Evolutionary conservation across 1,284 basidiomycete species (phyloP).

Genomic region (Papiliotrema terrestris): DNA sequence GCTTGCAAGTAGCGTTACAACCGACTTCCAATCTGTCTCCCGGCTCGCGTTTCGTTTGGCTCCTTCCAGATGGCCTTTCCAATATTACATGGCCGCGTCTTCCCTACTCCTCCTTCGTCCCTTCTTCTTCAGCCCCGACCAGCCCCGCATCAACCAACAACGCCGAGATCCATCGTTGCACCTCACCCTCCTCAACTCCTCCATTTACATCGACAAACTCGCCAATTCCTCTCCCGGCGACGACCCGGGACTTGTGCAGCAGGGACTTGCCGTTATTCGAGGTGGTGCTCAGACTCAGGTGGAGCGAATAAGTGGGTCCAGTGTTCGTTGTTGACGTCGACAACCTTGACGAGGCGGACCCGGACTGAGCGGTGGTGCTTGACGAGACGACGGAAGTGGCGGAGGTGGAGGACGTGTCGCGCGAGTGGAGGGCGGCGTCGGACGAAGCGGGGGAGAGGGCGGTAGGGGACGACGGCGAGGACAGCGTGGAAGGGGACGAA

Average conservation of each 20-base stretch:
- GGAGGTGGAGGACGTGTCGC: background rate
- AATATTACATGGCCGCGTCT: constrained; percentile 4
- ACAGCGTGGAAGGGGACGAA: constrained; percentile 26
- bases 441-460: constrained; percentile 4
- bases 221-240: constrained; percentile 33
- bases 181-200: constrained; percentile 43
- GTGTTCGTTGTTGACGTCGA: background rate
- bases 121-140: constrained; percentile 33
- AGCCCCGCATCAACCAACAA: constrained; percentile 37
- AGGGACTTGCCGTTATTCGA: constrained; percentile 44
- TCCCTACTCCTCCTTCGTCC: constrained; percentile 29
- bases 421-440: background rate
- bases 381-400: constrained; percentile 9
- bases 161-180: constrained; percentile 33
- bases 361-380: background rate
- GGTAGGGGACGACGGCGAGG: constrained; percentile 18
- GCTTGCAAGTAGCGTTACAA: too few species aligned
- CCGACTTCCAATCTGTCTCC: too few species aligned
- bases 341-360: background rate
- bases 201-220: constrained; percentile 42
- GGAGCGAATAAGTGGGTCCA: constrained; percentile 39
- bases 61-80: background rate
- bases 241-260: constrained; percentile 37
- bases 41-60: background rate
- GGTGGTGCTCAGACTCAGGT: constrained; percentile 37